These are phyloP conservation scores for Ophiostoma ulmi DNA, from an alignment of 2,329 filamentous ascomycete species.

Conservation along the genomic window DNA sequence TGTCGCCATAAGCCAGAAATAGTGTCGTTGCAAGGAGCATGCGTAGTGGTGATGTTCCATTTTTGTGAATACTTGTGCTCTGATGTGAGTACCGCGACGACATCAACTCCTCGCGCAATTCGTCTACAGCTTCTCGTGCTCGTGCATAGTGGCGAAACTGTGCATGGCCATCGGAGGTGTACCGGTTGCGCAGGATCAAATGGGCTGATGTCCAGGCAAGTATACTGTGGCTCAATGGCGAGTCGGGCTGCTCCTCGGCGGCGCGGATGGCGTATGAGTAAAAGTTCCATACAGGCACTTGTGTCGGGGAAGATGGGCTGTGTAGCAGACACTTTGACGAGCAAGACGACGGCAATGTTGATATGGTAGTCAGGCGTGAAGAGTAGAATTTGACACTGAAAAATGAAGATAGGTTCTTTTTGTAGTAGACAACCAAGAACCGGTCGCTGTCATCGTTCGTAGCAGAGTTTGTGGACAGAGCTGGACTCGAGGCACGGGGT, in stretches of 20 bases:
- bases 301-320: not conserved
- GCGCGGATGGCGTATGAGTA: slow-evolving; percentile 24
- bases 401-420: not conserved
- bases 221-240: slow-evolving; percentile 23
- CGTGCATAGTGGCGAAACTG: slow-evolving; percentile 23
- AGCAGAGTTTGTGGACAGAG: not conserved
- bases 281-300: slow-evolving; percentile 21
- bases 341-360: not conserved
- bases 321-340: not conserved
- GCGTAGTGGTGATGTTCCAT: not conserved
- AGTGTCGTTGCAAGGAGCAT: not conserved
- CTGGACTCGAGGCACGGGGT: not conserved
- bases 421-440: slow-evolving; percentile 4
- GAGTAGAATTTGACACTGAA: not conserved
- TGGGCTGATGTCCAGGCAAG: slow-evolving; percentile 24
- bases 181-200: slow-evolving; percentile 15
- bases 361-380: not conserved
- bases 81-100: not conserved
- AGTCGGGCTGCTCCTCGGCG: slow-evolving; percentile 22
- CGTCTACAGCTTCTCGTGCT: slow-evolving; percentile 6
- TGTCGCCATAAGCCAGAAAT: not conserved
- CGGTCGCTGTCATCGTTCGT: not conserved
- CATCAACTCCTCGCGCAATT: not conserved
- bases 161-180: slow-evolving; percentile 12
- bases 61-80: not conserved